Percentiles rank a stretch among this genome's conserved stretches.
Conservation (phyloP, 139 green algal genomes). For the Raphidocelis subcapitata region DNA sequence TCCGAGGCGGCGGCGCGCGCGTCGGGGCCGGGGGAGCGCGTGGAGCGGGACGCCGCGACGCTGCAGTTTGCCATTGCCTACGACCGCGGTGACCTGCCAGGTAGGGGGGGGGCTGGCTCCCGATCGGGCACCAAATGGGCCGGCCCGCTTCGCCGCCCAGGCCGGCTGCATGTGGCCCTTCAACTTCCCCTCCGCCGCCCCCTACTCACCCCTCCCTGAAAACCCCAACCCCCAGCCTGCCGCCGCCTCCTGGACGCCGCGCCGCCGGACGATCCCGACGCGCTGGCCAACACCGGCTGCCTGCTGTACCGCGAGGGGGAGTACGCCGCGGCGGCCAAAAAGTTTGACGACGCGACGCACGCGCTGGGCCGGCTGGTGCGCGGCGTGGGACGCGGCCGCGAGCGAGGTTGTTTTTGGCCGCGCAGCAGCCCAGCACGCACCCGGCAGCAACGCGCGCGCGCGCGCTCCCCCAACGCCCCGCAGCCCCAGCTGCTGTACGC, state of each 20-base stretch:
- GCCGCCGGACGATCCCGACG: conserved; percentile 48
- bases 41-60: conserved; percentile 40
- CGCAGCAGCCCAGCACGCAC: no score
- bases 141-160: no score
- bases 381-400: neutral
- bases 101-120: no score
- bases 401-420: neutral
- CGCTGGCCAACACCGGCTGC: conserved; percentile 66
- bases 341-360: conserved; percentile 28
- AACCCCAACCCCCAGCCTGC: conserved; percentile 46
- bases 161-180: no score
- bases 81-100: conserved; percentile 72
- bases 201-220: no score
- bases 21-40: conserved; percentile 5
- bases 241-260: conserved; percentile 65
- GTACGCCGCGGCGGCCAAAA: conserved; percentile 22
- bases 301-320: conserved; percentile 77
- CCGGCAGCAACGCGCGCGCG: no score
- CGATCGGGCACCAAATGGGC: no score
- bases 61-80: conserved; percentile 73
- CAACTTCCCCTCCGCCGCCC: no score
- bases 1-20: conserved; percentile 37
- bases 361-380: conserved; percentile 8
- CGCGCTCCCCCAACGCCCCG: neutral
- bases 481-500: conserved; percentile 79